phyloP scores from a whole-genome alignment of 2,329 filamentous ascomycete genomes.

The Ceratocystis smalleyi region DNA sequence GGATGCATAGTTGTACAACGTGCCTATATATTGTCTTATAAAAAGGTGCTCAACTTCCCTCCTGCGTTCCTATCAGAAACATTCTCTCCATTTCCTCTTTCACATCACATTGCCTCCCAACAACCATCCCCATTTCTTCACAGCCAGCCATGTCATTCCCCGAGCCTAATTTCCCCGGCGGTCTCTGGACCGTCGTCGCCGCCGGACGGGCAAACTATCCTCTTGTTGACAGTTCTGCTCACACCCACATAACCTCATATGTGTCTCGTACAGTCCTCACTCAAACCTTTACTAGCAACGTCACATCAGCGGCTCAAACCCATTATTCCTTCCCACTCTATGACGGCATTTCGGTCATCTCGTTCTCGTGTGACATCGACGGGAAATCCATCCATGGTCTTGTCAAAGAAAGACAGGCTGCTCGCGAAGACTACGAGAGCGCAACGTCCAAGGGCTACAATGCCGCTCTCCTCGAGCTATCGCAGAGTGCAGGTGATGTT shows the following conservation, averaged over 20 bases:
- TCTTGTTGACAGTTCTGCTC: slow-evolving; percentile 39
- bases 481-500: slow-evolving; percentile 43
- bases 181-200: not conserved
- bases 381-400: slow-evolving; percentile 44
- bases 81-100: no score
- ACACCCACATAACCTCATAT: slow-evolving; percentile 45
- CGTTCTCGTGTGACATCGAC: slow-evolving; percentile 49
- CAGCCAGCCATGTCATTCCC: not conserved
- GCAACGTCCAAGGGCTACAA: slow-evolving; percentile 44
- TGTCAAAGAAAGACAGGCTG: slow-evolving; percentile 50
- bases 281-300: slow-evolving; percentile 47
- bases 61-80: not conserved
- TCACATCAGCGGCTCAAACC: slow-evolving; percentile 29
- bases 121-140: not conserved
- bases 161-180: not conserved
- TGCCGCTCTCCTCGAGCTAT: slow-evolving; percentile 50
- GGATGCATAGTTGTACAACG: no score
- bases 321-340: slow-evolving; percentile 57
- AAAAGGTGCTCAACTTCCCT: not conserved
- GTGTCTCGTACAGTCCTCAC: slow-evolving; percentile 29
- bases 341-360: slow-evolving; percentile 54
- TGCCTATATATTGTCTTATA: not conserved
- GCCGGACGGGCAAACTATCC: slow-evolving; percentile 32
- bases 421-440: slow-evolving; percentile 41
- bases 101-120: no score